These are phyloP conservation scores for Aspergillus amoenus DNA, from an alignment of 2,329 filamentous ascomycete species.

Conservation along the genomic window DNA sequence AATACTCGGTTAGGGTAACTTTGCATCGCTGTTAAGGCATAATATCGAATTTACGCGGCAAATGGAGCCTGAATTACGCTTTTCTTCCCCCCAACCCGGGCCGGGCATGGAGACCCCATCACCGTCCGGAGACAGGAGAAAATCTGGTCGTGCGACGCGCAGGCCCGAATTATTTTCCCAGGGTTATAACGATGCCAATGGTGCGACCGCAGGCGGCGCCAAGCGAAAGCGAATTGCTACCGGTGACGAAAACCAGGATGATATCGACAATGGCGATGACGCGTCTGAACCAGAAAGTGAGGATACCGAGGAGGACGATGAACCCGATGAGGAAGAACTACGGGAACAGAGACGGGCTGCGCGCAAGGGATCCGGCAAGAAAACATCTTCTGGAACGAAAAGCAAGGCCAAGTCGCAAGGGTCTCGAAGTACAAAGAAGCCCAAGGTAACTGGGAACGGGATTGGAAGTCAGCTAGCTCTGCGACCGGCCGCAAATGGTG, in stretches of 20 bases:
- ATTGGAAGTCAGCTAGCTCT: constrained; percentile 53
- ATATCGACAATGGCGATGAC: constrained; percentile 30
- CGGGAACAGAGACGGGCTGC: constrained; percentile 43
- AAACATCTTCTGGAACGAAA: constrained; percentile 40
- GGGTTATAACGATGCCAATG: constrained; percentile 30
- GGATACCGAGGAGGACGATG: constrained; percentile 34
- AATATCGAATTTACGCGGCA: constrained; percentile 6
- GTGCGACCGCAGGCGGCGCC: constrained; percentile 27
- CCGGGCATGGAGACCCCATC: constrained; percentile 22
- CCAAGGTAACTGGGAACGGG: constrained; percentile 54
- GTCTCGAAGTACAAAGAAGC: constrained; percentile 50
- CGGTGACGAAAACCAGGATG: constrained; percentile 37
- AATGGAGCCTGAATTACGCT: constrained; percentile 26
- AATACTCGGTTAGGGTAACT: neutral
- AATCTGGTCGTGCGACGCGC: constrained; percentile 45
- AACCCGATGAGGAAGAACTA: constrained; percentile 51
- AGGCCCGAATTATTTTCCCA: constrained; percentile 45
- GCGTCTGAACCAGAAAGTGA: constrained; percentile 41
- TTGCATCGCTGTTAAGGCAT: neutral
- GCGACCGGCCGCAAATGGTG: constrained; percentile 50
- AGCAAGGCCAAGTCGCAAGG: constrained; percentile 29
- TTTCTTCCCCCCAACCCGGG: constrained; percentile 20
- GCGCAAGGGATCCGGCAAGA: constrained; percentile 33
- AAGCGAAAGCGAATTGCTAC: constrained; percentile 53
- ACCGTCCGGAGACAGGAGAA: constrained; percentile 36